These are phyloP conservation scores for Alternaria hordeiaustralica DNA, from an alignment of 2,329 filamentous ascomycete species.

Conservation along the genomic window DNA sequence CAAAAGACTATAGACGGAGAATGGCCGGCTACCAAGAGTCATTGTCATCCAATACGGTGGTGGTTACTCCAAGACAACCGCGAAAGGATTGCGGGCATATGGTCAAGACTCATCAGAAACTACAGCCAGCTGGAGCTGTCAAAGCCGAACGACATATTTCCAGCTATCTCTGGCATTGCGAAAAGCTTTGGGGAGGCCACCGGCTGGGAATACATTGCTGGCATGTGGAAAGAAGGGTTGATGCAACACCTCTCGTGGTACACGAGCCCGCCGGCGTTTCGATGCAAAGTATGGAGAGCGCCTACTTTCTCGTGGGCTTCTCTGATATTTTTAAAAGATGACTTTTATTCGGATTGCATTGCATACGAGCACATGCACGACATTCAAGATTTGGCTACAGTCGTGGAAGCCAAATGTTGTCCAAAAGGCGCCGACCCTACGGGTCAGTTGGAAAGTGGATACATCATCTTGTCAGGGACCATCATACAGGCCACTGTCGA, in stretches of 20 bases:
- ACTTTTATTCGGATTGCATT: too few species aligned
- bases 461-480: neutral
- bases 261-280: too few species aligned
- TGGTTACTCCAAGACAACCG: neutral
- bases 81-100: neutral
- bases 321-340: too few species aligned
- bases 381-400: too few species aligned
- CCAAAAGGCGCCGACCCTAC: neutral
- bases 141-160: neutral
- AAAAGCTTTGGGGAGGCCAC: neutral
- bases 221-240: neutral
- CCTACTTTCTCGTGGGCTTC: neutral
- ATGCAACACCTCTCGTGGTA: neutral
- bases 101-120: neutral
- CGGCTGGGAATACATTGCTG: neutral
- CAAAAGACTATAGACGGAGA: too few species aligned
- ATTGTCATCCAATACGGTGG: neutral
- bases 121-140: neutral
- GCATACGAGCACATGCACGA: too few species aligned
- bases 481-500: neutral
- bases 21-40: neutral
- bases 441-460: neutral
- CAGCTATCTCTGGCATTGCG: neutral
- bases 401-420: neutral
- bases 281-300: neutral